A percentile compares a stretch with the other conserved stretches of the same genome.
phyloP scores from a whole-genome alignment of 306 rosid genomes.

The Cyclanthera cordifolia region DNA sequence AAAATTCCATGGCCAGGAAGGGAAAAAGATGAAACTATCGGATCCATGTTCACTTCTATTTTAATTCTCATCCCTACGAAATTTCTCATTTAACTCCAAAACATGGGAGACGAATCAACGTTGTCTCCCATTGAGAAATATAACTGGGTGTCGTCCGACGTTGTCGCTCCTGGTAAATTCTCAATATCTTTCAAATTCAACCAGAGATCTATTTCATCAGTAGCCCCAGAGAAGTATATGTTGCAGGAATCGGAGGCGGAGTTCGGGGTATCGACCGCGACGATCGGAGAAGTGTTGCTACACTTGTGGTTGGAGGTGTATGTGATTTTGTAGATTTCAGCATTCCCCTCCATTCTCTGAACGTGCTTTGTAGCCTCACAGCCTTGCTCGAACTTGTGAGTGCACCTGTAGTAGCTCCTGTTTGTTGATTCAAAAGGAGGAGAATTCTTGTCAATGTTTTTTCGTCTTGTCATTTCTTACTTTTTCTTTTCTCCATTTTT shows the following conservation, averaged over 20 bases:
- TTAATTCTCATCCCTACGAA: no score
- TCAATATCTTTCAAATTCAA: neutral
- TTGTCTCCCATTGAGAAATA: neutral
- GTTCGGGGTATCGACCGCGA: neutral
- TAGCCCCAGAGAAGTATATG: neutral
- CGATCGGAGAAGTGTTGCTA: neutral
- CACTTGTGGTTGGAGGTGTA: conserved; percentile 76
- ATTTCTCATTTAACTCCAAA: neutral
- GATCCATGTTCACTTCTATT: no score
- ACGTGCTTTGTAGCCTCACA: conserved; percentile 64
- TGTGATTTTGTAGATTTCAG: conserved; percentile 33
- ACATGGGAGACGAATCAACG: neutral
- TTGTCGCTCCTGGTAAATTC: neutral
- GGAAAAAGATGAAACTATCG: no score
- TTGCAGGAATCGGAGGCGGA: neutral
- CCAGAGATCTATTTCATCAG: neutral
- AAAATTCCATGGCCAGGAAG: no score
- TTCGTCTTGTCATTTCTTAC: neutral
- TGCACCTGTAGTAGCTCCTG: conserved; percentile 78
- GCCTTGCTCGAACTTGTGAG: conserved; percentile 47
- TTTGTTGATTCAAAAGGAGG: neutral
- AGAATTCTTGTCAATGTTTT: neutral
- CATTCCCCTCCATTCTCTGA: conserved; percentile 35
- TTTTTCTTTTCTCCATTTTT: neutral
- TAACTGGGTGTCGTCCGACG: neutral